phyloP scores from a whole-genome alignment of 805 yeast genomes.

The Cyberlindnera americana region DNA sequence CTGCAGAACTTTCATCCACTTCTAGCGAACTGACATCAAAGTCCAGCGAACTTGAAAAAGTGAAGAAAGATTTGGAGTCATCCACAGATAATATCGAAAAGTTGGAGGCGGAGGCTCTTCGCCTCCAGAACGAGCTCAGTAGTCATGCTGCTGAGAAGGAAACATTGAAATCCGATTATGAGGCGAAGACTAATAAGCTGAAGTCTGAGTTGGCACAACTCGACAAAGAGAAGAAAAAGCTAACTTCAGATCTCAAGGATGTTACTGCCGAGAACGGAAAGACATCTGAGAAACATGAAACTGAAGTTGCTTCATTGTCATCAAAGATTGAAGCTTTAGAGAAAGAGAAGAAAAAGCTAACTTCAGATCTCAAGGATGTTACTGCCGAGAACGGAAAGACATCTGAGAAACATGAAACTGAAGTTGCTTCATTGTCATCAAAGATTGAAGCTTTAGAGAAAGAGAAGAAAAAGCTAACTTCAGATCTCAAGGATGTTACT shows the following conservation, averaged over 20 bases:
- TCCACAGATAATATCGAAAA: slow-evolving; percentile 3
- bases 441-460: slow-evolving; percentile 4
- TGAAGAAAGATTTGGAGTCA: slow-evolving; percentile 2
- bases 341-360: slow-evolving; percentile 11
- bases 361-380: not conserved
- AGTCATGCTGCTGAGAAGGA: no score
- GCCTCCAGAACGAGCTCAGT: no score
- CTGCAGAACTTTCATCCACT: not conserved
- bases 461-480: slow-evolving; percentile 9
- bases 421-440: not conserved
- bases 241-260: not conserved
- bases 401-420: not conserved
- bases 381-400: not conserved
- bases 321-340: slow-evolving; percentile 2
- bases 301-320: not conserved
- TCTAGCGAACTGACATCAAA: slow-evolving; percentile 1
- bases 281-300: not conserved
- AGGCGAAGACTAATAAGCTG: not conserved
- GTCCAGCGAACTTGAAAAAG: not conserved
- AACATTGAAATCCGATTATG: not conserved
- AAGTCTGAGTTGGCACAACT: slow-evolving; percentile 4
- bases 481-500: not conserved
- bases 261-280: not conserved
- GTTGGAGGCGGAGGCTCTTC: no score
- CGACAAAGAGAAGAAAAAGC: slow-evolving; percentile 12